These are phyloP conservation scores for Austroboletus niveus DNA, from an alignment of 1,284 basidiomycete species.

Conservation along the genomic window DNA sequence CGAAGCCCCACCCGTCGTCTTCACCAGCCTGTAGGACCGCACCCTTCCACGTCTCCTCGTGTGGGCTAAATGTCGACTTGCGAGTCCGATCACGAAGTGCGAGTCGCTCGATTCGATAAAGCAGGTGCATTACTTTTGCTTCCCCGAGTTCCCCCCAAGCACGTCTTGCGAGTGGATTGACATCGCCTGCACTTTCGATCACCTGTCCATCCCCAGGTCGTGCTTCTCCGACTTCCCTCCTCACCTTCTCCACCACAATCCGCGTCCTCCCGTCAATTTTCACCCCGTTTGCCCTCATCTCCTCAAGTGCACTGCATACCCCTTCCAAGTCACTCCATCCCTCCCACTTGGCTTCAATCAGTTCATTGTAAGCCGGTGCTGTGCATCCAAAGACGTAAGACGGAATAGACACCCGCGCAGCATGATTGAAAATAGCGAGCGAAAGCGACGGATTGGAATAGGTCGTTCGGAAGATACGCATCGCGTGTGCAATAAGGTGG, in stretches of 20 bases:
- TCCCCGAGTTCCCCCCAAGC: constrained; percentile 24
- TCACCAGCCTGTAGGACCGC: constrained; percentile 11
- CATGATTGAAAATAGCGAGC: constrained; percentile 80
- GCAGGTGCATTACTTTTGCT: constrained; percentile 36
- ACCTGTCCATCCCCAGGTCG: constrained; percentile 43
- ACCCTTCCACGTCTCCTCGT: constrained; percentile 31
- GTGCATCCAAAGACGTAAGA: constrained; percentile 88
- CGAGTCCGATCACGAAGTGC: constrained; percentile 25
- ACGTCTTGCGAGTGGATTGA: constrained; percentile 19
- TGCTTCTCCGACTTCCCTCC: constrained; percentile 59
- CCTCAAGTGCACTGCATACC: constrained; percentile 67
- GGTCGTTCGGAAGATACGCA: constrained; percentile 72
- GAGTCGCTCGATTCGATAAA: constrained; percentile 41
- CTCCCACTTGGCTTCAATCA: constrained; percentile 78
- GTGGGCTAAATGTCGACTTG: constrained; percentile 11
- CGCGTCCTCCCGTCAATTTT: constrained; percentile 60
- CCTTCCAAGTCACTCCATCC: constrained; percentile 77
- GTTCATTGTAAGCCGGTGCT: constrained; percentile 81
- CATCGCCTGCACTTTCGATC: neutral
- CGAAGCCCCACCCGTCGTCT: constrained; percentile 32
- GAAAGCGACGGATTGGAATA: constrained; percentile 80
- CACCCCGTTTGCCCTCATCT: constrained; percentile 82
- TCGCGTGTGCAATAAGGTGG: constrained; percentile 68
- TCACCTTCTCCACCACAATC: constrained; percentile 59
- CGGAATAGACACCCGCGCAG: constrained; percentile 65